phyloP scores from a whole-genome alignment of 1,284 basidiomycete genomes.

The Vanrija pseudolonga region DNA sequence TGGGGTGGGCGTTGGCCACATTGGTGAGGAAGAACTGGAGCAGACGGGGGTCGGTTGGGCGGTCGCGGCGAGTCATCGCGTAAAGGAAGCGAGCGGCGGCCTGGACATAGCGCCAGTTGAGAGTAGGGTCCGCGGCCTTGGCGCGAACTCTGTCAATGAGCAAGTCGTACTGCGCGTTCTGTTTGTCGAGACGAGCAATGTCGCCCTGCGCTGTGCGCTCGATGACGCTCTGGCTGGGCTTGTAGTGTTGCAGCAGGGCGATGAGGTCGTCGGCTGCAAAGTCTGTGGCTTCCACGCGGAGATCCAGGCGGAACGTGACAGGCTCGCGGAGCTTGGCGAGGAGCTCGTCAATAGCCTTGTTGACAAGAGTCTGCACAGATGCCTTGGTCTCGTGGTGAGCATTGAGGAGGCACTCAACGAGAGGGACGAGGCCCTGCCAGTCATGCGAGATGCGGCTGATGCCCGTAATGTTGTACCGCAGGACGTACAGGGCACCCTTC shows the following conservation, averaged over 20 bases:
- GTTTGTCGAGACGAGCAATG: constrained; percentile 25
- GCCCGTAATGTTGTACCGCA: constrained; percentile 51
- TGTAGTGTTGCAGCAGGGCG: constrained; percentile 7
- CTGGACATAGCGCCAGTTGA: constrained; percentile 87
- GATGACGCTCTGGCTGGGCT: constrained; percentile 35
- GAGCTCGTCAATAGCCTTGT: constrained; percentile 64
- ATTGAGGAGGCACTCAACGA: constrained; percentile 68
- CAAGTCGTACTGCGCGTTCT: constrained; percentile 47
- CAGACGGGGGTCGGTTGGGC: constrained; percentile 60
- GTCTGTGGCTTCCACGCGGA: constrained; percentile 24
- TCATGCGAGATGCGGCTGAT: constrained; percentile 54
- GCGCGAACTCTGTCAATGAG: constrained; percentile 60
- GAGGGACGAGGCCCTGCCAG: constrained; percentile 62
- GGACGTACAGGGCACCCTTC: constrained; percentile 89
- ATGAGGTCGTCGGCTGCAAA: constrained; percentile 34
- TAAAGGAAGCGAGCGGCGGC: constrained; percentile 70
- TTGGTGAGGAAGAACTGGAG: constrained; percentile 67
- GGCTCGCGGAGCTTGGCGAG: constrained; percentile 40
- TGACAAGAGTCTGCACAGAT: constrained; percentile 83
- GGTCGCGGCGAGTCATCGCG: constrained; percentile 71
- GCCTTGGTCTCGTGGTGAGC: constrained; percentile 94
- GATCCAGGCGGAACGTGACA: constrained; percentile 28
- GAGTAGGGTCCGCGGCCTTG: constrained; percentile 55
- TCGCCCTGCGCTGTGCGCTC: constrained; percentile 37
- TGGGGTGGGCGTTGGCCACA: constrained; percentile 72